These are phyloP conservation scores for Aureoboletus auriporus DNA, from an alignment of 768 basidiomycete genomes.

Conservation along the genomic window DNA sequence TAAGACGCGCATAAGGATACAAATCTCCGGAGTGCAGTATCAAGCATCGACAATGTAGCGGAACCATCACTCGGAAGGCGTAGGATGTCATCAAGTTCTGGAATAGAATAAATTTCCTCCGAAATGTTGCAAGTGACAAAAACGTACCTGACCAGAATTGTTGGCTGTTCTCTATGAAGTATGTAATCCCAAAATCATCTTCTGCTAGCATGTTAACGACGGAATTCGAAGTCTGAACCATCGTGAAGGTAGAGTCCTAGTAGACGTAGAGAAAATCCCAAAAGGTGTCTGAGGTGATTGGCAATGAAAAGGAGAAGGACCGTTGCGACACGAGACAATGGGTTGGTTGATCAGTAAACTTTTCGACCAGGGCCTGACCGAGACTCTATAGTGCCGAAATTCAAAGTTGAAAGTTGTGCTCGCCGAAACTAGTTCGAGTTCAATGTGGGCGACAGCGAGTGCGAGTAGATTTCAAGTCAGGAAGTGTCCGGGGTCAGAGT, in stretches of 20 bases:
- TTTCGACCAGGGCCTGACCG: neutral
- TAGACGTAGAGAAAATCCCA: constrained; percentile 1
- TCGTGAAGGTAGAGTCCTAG: constrained; percentile 1
- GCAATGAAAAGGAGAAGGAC: constrained; percentile 4
- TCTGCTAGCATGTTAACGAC: constrained; percentile 32
- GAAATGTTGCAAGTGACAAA: neutral
- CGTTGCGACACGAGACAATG: neutral
- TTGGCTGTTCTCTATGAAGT: constrained; percentile 76
- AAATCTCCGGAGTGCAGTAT: constrained; percentile 74
- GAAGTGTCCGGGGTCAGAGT: constrained; percentile 22
- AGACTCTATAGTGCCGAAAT: neutral
- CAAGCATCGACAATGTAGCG: constrained; percentile 68
- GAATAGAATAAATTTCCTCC: neutral
- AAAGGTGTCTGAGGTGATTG: neutral
- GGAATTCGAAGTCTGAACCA: constrained; percentile 16
- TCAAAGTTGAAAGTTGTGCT: neutral
- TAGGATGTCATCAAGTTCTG: constrained; percentile 87
- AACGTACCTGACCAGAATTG: constrained; percentile 87
- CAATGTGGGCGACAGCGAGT: constrained; percentile 4
- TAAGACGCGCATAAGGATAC: constrained; percentile 77
- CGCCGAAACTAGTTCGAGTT: constrained; percentile 3
- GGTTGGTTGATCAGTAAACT: neutral
- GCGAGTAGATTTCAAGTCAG: neutral
- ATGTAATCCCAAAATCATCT: constrained; percentile 75
- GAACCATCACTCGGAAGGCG: constrained; percentile 54